Evolutionary conservation across 768 basidiomycete genomes (phyloP), one percentile per base, ranked within the genome.

Genomic region (Lactifluus echinatus): DNA sequence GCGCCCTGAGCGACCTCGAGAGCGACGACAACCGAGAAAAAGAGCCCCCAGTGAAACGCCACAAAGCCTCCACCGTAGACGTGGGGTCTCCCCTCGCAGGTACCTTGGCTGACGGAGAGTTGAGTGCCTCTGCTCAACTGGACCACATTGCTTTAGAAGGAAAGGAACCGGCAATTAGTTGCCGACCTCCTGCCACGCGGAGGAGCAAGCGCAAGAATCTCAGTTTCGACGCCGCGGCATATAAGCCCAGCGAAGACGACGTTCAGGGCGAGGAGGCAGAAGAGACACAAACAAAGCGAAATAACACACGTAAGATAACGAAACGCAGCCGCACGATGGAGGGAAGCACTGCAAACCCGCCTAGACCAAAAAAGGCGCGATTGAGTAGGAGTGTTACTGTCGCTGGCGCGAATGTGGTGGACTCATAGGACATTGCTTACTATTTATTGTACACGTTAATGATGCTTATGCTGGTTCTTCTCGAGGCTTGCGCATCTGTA

Each of bases 241-340:
- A 63, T 43, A 61, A 63, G 42, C 63, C 60, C 11, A 15, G 19
- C 12, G 50, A 61, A 43, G 59, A 57, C 4, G 63, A 62, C 1
- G 36, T 7, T 21, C 46, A 57, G 21, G 55, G 34, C 23, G 57
- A 61, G 17, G 55, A 61, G 15, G 52, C 50, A 2, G 53, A 43
- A 31, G 51, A 53, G 17, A 55, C n/a, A 17, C 49, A 61, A 42
- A 23, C 14, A 26, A 57, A 21, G 46, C 48, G 56, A 29, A 33
- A 29, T 24, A 42, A 47, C 28, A 28, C 55, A 21, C 52, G 53
- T n/a, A 63, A 29, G 39, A 24, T 40, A 24, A 48, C 51, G 12
- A 63, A 63, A 45, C 63, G 63, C 8, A 47, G 56, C 12, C 60
- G 56, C 21, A 63, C 63, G 3, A 44, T 50, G 60, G 63, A 63